These are phyloP conservation scores for Plantago lanceolata DNA, from an alignment of 305 asterid genomes.

Conservation along the genomic window DNA sequence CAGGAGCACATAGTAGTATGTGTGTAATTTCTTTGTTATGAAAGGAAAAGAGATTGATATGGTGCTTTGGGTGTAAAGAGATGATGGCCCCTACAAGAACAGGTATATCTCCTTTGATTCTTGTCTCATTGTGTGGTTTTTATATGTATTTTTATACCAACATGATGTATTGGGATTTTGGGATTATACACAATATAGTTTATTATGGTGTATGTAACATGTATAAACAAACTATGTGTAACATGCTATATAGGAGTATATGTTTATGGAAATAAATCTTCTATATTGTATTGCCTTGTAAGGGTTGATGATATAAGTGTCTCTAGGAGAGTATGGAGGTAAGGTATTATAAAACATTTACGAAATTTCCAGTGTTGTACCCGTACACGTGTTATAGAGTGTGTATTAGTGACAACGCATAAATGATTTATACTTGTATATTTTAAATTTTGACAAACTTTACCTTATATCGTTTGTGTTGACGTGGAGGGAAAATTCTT, in stretches of 20 bases:
- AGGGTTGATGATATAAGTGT: too few relatives aligned
- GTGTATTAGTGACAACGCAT: too few relatives aligned
- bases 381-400: background rate
- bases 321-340: too few relatives aligned
- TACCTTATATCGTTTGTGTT: too few relatives aligned
- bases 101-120: constrained; percentile 21
- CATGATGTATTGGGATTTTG: background rate
- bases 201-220: background rate
- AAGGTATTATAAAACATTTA: too few relatives aligned
- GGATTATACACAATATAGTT: too few relatives aligned
- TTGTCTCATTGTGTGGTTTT: constrained; percentile 14
- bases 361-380: background rate
- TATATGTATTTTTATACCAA: background rate
- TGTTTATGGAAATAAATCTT: constrained; percentile 20
- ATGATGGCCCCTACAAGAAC: constrained; percentile 22
- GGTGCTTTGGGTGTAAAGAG: constrained; percentile 17
- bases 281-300: background rate
- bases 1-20: background rate
- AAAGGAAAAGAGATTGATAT: constrained; percentile 6
- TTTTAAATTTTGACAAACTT: too few relatives aligned
- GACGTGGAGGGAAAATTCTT: too few relatives aligned
- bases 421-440: too few relatives aligned
- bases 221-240: background rate
- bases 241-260: background rate
- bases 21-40: background rate